Percentiles rank a stretch among this genome's conserved stretches.
Evolutionary conservation across 768 basidiomycete species (phyloP).

Genomic region (Termitomyces sp.): DNA sequence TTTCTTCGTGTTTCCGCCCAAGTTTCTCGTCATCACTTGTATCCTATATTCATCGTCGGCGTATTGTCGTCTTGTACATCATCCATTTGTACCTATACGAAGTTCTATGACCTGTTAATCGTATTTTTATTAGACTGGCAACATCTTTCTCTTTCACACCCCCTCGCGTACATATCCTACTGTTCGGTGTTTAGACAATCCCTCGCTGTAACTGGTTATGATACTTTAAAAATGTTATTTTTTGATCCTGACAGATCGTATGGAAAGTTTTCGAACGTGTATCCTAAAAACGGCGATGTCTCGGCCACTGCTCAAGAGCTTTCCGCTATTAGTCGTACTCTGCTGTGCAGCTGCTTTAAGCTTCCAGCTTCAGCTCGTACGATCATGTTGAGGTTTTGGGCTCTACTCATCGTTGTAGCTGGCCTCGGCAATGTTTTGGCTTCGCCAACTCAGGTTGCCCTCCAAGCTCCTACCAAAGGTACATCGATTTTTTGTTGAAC

Average conservation of each 20-base stretch:
- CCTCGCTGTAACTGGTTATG: neutral
- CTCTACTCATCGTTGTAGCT: slow-evolving; percentile 22
- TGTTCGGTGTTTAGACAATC: neutral
- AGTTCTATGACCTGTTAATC: slow-evolving; percentile 5
- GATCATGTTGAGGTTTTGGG: slow-evolving; percentile 9
- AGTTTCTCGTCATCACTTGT: slow-evolving; percentile 12
- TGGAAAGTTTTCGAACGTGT: slow-evolving; percentile 9
- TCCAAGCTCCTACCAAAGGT: slow-evolving; percentile 29
- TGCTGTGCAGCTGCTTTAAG: no score
- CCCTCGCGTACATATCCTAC: neutral
- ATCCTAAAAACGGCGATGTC: slow-evolving; percentile 9
- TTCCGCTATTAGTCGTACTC: neutral
- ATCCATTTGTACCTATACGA: slow-evolving; percentile 14
- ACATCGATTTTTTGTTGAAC: slow-evolving; percentile 13
- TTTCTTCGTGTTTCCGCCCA: slow-evolving; percentile 8
- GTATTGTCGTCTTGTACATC: slow-evolving; percentile 15
- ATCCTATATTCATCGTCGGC: slow-evolving; percentile 9
- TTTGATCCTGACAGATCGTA: slow-evolving; percentile 24
- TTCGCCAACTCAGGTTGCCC: slow-evolving; percentile 38
- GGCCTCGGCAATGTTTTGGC: slow-evolving; percentile 23
- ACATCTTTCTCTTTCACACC: neutral
- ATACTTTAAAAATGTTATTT: neutral
- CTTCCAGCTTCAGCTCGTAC: neutral
- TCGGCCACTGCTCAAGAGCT: neutral
- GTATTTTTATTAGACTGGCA: slow-evolving; percentile 6